These are phyloP conservation scores for Trichoderma atrobrunneum DNA, from an alignment of 2,329 filamentous ascomycete species.

Conservation along the genomic window DNA sequence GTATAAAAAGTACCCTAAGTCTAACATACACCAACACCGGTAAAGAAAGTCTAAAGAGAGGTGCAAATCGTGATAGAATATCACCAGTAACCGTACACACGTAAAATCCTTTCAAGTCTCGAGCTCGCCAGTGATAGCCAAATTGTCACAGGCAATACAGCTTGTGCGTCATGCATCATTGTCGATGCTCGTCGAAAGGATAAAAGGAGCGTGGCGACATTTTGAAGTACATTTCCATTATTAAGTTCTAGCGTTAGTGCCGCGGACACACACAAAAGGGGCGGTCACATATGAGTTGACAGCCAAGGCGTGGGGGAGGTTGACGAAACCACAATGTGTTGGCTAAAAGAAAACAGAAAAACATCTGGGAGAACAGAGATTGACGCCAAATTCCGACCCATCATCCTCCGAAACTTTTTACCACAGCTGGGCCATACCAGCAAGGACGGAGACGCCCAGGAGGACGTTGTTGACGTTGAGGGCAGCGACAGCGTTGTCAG, in stretches of 20 bases:
- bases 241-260: constrained; percentile 43
- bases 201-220: constrained; percentile 19
- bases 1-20: constrained; percentile 16
- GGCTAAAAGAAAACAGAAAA: constrained; percentile 35
- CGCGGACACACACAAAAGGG: constrained; percentile 19
- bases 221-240: constrained; percentile 41
- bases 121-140: neutral
- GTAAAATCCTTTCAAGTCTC: constrained; percentile 11
- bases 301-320: constrained; percentile 23
- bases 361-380: constrained; percentile 35
- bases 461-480: constrained; percentile 45
- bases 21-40: constrained; percentile 19
- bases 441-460: constrained; percentile 47
- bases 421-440: constrained; percentile 50
- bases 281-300: constrained; percentile 19
- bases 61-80: constrained; percentile 20
- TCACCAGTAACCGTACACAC: constrained; percentile 18
- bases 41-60: constrained; percentile 16
- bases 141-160: neutral
- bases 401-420: constrained; percentile 38
- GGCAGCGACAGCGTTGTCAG: constrained; percentile 44
- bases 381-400: constrained; percentile 37
- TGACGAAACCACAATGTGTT: constrained; percentile 35
- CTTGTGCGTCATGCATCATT: constrained; percentile 13
- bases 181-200: constrained; percentile 9